Percentiles rank a stretch among this genome's conserved stretches.
These are phyloP conservation scores for Ustilago xerochloae DNA, from an alignment of 1,284 basidiomycete species.

Conservation along the genomic window DNA sequence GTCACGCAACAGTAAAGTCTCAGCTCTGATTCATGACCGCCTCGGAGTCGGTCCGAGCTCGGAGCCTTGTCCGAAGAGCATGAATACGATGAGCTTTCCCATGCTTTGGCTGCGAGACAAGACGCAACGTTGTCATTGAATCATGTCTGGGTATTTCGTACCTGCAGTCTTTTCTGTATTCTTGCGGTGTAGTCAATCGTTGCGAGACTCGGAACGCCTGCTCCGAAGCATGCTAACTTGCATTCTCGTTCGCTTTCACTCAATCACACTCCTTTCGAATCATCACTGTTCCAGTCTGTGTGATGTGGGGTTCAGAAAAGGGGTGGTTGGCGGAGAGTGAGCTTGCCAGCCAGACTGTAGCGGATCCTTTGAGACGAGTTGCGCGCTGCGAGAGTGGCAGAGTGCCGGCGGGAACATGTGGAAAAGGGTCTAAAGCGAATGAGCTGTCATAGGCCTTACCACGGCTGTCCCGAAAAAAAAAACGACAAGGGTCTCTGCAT, in stretches of 20 bases:
- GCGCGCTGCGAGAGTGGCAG: background rate
- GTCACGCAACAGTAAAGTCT: background rate
- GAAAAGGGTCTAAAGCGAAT: background rate
- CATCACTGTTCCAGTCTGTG: background rate
- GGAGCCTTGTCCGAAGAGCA: background rate
- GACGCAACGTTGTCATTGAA: background rate
- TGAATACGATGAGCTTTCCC: background rate
- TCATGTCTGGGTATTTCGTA: background rate
- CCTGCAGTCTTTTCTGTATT: no score
- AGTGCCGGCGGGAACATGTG: slow-evolving; percentile 10
- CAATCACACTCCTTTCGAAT: background rate
- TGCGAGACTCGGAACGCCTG: background rate
- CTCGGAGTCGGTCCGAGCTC: slow-evolving; percentile 7
- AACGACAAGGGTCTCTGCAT: no score
- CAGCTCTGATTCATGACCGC: no score
- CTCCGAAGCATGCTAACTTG: no score
- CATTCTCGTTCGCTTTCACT: no score
- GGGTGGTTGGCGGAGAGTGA: no score
- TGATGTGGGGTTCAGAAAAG: no score
- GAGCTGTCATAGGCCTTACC: slow-evolving; percentile 39
- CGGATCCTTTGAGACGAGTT: background rate
- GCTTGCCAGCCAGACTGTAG: background rate
- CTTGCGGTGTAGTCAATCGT: no score
- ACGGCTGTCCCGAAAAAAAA: slow-evolving; percentile 3
- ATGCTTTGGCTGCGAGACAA: background rate